Evolutionary conservation across 768 basidiomycete species (phyloP), one percentile per base, ranked within the genome.

Genomic region (Pholiota conissans): DNA sequence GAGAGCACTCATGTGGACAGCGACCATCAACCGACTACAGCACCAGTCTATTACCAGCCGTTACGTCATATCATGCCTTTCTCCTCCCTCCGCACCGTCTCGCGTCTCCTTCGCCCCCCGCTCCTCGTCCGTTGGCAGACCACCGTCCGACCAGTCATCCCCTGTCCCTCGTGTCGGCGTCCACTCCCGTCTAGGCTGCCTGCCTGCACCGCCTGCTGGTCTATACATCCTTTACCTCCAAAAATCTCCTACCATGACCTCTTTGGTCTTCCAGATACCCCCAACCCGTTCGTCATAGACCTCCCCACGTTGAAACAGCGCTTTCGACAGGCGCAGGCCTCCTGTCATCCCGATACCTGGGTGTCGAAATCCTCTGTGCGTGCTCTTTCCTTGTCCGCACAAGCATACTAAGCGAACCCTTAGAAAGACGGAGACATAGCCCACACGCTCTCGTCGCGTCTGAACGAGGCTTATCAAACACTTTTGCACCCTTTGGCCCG

Each of bases 331-430:
- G 83, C 89, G 3, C 95, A 96, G 67, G 79, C 84, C 20, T 74
- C 84, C 20, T 86, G 91, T 51, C 95, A 98, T 75, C 95, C 95
- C 0, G 95, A 98, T 69, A 79, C 85, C 11, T 96, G 91, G 89
- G 81, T 85, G 30, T 81, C 84, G 28, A 80, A 83, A 65, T 84
- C 85, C 55, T 71, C 80, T 58, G 90, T 89, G 72, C 66, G 71
- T 73, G 20, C 52, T 39, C 55, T 32, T 16, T 45, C 29, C 64
- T 14, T 18, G 46, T 40, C 29, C 54, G 52, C 46, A n/a, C n/a
- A n/a, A n/a, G n/a, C n/a, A n/a, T n/a, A n/a, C n/a, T n/a, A 30
- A 27, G 24, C 24, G 60, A 60, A 39, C 51, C 56, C 42, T 50
- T 57, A 88, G 87, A 74, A 76, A 56, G 80, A 84, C 57, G 80